Evolutionary conservation across 2,329 filamentous ascomycete species (phyloP).

Genomic region (Cytospora chrysosperma): DNA sequence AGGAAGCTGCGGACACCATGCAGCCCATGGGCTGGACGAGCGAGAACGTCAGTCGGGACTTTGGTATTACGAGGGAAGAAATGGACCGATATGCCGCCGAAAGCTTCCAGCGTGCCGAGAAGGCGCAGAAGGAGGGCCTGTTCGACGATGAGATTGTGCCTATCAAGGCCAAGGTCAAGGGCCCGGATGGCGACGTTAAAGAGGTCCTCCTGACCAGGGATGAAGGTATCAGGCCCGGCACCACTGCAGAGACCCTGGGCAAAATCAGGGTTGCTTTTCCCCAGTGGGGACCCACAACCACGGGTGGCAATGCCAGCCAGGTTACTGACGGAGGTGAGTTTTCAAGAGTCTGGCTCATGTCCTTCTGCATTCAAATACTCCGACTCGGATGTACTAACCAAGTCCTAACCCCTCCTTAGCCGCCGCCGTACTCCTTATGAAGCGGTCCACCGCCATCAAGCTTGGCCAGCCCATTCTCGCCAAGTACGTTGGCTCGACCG

Average conservation of each 20-base stretch:
- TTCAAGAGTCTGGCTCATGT: conserved; percentile 13
- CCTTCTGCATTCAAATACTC: not conserved
- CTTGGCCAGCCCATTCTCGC: conserved; percentile 88
- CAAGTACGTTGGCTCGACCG: conserved; percentile 91
- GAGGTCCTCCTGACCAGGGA: conserved; percentile 79
- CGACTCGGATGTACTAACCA: not conserved
- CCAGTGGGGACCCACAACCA: conserved; percentile 81
- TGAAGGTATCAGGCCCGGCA: conserved; percentile 88
- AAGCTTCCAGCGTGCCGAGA: conserved; percentile 84
- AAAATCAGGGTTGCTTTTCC: conserved; percentile 93
- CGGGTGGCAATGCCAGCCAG: conserved; percentile 92
- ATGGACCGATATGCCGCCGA: conserved; percentile 87
- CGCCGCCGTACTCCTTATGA: conserved; percentile 88
- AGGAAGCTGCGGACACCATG: conserved; percentile 82
- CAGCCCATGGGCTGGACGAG: conserved; percentile 97
- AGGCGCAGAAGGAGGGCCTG: conserved; percentile 84
- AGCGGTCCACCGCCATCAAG: conserved; percentile 82
- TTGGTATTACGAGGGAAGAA: conserved; percentile 73
- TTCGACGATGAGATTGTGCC: conserved; percentile 94
- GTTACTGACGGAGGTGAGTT: conserved; percentile 80
- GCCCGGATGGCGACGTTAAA: conserved; percentile 75
- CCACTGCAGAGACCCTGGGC: conserved; percentile 74
- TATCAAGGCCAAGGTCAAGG: conserved; percentile 78
- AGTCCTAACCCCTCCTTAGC: conserved; percentile 44
- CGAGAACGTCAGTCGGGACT: conserved; percentile 92